Evolutionary conservation across 495 filamentous ascomycete species (phyloP).

Genomic region (Penicillium pancosmium): DNA sequence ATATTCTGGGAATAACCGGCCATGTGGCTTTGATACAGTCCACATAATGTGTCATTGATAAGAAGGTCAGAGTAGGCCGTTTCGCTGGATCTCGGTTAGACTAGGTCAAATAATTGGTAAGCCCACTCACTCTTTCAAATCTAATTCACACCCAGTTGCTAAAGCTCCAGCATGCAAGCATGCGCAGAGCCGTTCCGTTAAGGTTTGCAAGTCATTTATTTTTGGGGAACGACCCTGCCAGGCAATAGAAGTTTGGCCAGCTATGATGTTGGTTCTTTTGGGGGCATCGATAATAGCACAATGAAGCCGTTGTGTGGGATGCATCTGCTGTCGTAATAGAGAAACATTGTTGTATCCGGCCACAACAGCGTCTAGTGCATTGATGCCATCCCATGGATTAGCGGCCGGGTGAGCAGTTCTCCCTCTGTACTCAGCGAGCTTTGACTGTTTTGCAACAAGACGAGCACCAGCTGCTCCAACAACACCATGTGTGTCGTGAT

Average conservation of each 20-base stretch:
- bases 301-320: constrained; percentile 47
- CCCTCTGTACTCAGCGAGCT: constrained; percentile 48
- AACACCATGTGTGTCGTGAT: neutral
- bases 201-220: neutral
- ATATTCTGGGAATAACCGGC: neutral
- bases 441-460: constrained; percentile 18
- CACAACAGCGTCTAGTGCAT: constrained; percentile 66
- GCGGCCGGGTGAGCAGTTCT: constrained; percentile 59
- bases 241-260: neutral
- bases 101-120: neutral
- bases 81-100: neutral
- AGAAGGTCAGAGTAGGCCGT: neutral
- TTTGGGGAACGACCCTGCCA: neutral
- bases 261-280: neutral
- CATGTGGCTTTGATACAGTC: neutral
- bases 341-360: constrained; percentile 62
- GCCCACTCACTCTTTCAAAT: neutral
- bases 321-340: constrained; percentile 62
- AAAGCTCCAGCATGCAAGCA: neutral
- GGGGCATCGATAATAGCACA: constrained; percentile 32
- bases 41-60: neutral
- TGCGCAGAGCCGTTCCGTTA: neutral
- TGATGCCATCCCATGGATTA: constrained; percentile 64
- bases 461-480: neutral
- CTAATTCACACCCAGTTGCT: neutral